phyloP scores from a whole-genome alignment of 1,284 basidiomycete species.

The Boletus sp. region DNA sequence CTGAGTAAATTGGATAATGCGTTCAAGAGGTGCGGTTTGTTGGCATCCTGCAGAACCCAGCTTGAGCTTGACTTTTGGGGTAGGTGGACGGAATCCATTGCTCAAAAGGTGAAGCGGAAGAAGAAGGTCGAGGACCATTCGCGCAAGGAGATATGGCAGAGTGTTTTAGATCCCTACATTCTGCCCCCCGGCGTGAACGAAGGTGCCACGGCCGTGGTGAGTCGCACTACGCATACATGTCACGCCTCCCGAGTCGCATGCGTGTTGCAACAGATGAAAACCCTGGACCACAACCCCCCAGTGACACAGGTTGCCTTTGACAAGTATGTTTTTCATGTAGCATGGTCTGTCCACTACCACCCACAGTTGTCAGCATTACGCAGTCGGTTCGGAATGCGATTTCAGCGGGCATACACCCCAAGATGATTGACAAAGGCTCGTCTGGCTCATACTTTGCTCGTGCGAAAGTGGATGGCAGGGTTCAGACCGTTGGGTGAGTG shows the following conservation, averaged over 20 bases:
- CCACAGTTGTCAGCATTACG: conserved; percentile 45
- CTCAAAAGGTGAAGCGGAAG: conserved; percentile 78
- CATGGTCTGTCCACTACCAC: neutral
- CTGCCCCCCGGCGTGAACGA: conserved; percentile 27
- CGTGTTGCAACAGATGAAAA: conserved; percentile 50
- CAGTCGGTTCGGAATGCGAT: conserved; percentile 69
- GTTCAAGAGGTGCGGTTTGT: conserved; percentile 63
- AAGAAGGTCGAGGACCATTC: conserved; percentile 66
- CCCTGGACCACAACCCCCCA: conserved; percentile 71
- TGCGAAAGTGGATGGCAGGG: conserved; percentile 62
- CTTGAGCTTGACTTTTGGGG: conserved; percentile 5
- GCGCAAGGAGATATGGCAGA: conserved; percentile 70
- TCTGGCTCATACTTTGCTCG: conserved; percentile 86
- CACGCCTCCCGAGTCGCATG: conserved; percentile 2
- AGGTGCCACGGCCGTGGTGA: conserved; percentile 14
- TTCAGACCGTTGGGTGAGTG: conserved; percentile 76
- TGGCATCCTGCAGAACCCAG: neutral
- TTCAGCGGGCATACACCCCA: conserved; percentile 74
- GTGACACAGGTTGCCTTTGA: conserved; percentile 71
- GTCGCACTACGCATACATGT: conserved; percentile 6
- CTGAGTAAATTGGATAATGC: conserved; percentile 73
- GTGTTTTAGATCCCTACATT: conserved; percentile 65
- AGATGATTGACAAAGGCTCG: conserved; percentile 83
- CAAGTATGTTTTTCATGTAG: conserved; percentile 43
- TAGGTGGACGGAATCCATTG: conserved; percentile 82